Percentiles rank a stretch among this genome's conserved stretches.
phyloP scores from a whole-genome alignment of 75 land plant genomes.

The Cupressus sempervirens region DNA sequence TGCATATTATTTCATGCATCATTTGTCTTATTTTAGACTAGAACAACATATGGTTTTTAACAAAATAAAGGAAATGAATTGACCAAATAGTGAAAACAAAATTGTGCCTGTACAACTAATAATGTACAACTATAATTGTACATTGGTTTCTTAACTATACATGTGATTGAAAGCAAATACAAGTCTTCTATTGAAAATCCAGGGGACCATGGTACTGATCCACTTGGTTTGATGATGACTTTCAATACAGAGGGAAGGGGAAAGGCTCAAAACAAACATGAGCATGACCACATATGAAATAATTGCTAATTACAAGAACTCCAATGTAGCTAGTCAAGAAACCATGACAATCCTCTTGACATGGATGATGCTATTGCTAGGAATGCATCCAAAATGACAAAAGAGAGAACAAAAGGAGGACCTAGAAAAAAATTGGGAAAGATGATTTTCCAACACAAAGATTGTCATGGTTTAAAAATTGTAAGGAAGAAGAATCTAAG shows the following conservation, averaged over 20 bases:
- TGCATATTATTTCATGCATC: no score
- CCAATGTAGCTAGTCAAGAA: slow-evolving; percentile 47
- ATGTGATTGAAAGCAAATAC: slow-evolving; percentile 12
- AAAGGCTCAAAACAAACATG: neutral
- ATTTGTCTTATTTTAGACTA: no score
- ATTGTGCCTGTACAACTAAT: no score
- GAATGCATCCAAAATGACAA: slow-evolving; percentile 37
- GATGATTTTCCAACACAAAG: no score
- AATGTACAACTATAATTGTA: no score
- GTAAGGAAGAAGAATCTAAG: no score
- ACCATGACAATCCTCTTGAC: slow-evolving; percentile 34
- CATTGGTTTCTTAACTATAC: no score
- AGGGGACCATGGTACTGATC: slow-evolving; percentile 8
- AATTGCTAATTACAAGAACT: slow-evolving; percentile 42
- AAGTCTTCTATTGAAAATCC: slow-evolving; percentile 20
- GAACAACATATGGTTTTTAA: no score
- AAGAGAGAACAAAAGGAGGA: slow-evolving; percentile 41
- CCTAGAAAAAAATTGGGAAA: slow-evolving; percentile 18
- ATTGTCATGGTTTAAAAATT: no score
- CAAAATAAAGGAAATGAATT: no score
- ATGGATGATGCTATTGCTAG: slow-evolving; percentile 35
- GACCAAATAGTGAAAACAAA: no score
- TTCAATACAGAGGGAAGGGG: slow-evolving; percentile 17
- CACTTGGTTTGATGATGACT: slow-evolving; percentile 25
- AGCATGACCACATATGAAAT: slow-evolving; percentile 29